Percentiles rank a stretch among this genome's conserved stretches.
Evolutionary conservation across 2,329 filamentous ascomycete genomes (phyloP).

Genomic region (Colletotrichum eleusines): DNA sequence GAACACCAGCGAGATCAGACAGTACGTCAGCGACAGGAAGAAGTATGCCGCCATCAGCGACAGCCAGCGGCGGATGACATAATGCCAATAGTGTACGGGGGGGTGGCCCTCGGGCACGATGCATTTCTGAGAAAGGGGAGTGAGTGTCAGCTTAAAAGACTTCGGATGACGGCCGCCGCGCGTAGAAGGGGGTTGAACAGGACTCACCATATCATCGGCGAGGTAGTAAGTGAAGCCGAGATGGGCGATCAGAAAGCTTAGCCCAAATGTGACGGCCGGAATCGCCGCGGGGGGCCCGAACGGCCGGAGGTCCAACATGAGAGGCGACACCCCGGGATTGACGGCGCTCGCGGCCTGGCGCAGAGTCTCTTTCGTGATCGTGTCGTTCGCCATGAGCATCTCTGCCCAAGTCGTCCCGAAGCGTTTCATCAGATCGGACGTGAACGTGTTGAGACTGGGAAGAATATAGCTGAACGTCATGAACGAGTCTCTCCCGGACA

Average conservation of each 20-base stretch:
- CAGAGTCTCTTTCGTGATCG: conserved; percentile 14
- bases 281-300: conserved; percentile 28
- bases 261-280: conserved; percentile 22
- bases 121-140: conserved; percentile 13
- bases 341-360: conserved; percentile 23
- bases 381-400: conserved; percentile 22
- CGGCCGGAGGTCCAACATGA: conserved; percentile 30
- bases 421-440: background rate
- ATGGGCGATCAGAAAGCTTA: conserved; percentile 28
- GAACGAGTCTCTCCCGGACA: conserved; percentile 34
- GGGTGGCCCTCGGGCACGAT: conserved; percentile 30
- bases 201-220: conserved; percentile 22
- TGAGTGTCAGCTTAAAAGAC: background rate
- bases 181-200: background rate
- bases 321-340: conserved; percentile 25
- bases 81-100: conserved; percentile 34
- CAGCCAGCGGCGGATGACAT: conserved; percentile 27
- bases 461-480: conserved; percentile 34
- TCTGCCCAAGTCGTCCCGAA: conserved; percentile 23
- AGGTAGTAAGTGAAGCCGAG: conserved; percentile 34
- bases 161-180: background rate
- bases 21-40: conserved; percentile 23
- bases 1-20: conserved; percentile 23
- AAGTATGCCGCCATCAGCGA: conserved; percentile 29
- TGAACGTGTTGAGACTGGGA: conserved; percentile 19